phyloP scores from a whole-genome alignment of 2,329 filamentous ascomycete genomes.

The Xylaria sp. region DNA sequence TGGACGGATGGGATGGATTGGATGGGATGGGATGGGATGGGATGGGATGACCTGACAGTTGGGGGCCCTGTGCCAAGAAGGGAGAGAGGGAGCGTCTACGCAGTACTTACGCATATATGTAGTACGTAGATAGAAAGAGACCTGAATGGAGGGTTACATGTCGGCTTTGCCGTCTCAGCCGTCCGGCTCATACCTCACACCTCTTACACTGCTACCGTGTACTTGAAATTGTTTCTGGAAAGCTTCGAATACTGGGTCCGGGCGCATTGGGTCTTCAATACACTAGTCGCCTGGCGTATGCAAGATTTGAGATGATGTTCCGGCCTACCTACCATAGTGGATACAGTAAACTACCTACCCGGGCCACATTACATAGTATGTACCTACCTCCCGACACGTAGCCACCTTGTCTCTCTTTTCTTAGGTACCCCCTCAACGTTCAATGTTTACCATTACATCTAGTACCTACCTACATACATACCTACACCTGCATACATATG shows the following conservation, averaged over 20 bases:
- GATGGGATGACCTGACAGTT: constrained; percentile 15
- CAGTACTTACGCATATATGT: too few species aligned
- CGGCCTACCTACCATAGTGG: too few species aligned
- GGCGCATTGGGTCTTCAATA: constrained; percentile 10
- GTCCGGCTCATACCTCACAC: constrained; percentile 23
- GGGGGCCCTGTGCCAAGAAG: constrained; percentile 24
- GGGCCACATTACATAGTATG: too few species aligned
- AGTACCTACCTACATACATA: too few species aligned
- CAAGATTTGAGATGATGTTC: constrained; percentile 35
- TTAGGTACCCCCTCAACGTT: too few species aligned
- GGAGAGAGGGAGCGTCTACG: neutral
- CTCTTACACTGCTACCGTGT: neutral
- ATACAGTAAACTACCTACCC: too few species aligned
- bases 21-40: neutral
- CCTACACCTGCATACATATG: too few species aligned
- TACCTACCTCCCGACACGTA: too few species aligned
- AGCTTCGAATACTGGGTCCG: constrained; percentile 31
- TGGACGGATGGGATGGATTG: neutral
- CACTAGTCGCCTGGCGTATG: neutral
- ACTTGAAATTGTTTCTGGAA: constrained; percentile 24
- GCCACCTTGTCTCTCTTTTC: too few species aligned
- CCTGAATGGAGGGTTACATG: constrained; percentile 33
- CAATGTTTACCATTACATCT: too few species aligned
- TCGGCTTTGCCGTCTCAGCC: constrained; percentile 41
- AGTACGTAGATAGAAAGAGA: too few species aligned